Percentiles rank a stretch among this genome's conserved stretches.
phyloP scores from a whole-genome alignment of 2,329 filamentous ascomycete genomes.

The Aureobasidium sp. region DNA sequence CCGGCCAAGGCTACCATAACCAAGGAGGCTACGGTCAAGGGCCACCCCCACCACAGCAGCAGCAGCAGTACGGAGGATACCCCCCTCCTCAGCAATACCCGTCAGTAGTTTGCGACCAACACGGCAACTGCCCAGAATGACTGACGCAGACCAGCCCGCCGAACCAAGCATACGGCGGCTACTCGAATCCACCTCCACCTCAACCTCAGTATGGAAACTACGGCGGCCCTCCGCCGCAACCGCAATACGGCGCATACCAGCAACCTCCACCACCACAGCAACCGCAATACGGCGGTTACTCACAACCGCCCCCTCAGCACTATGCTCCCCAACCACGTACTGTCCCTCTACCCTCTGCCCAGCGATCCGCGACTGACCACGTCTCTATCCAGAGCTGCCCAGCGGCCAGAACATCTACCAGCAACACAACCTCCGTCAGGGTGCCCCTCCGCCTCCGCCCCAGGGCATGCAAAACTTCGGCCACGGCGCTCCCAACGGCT shows the following conservation, averaged over 20 bases:
- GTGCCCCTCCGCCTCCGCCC: constrained; percentile 30
- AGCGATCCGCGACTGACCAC: not conserved
- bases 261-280: constrained; percentile 32
- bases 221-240: constrained; percentile 30
- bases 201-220: constrained; percentile 28
- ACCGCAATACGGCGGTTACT: constrained; percentile 28
- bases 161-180: constrained; percentile 23
- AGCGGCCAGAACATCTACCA: constrained; percentile 44
- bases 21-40: constrained; percentile 24
- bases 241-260: constrained; percentile 27
- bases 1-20: constrained; percentile 14
- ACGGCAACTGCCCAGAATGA: not conserved
- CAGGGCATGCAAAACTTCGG: constrained; percentile 56
- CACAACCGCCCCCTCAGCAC: constrained; percentile 23
- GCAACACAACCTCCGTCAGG: constrained; percentile 46
- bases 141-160: constrained; percentile 5
- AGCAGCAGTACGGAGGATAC: constrained; percentile 26
- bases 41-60: constrained; percentile 34
- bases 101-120: constrained; percentile 8
- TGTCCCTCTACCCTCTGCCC: not conserved
- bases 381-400: constrained; percentile 19
- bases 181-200: constrained; percentile 32
- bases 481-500: constrained; percentile 67
- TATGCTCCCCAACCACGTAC: constrained; percentile 15
- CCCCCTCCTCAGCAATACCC: constrained; percentile 16